Evolutionary conservation across 306 rosid genomes (phyloP).

Genomic region (Abrus pulchellus): DNA sequence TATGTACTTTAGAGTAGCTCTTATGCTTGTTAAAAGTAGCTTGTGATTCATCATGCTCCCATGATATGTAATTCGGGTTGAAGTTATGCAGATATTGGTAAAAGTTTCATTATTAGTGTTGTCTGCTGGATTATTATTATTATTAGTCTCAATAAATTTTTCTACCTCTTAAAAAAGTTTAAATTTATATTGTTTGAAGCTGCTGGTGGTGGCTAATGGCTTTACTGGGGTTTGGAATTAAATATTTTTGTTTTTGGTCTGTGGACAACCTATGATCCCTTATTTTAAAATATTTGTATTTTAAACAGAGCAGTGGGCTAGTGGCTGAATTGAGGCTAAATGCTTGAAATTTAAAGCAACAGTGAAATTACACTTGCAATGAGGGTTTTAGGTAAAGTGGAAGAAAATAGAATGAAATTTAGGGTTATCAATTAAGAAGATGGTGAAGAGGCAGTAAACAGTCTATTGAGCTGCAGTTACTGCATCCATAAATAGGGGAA

Average conservation of each 20-base stretch:
- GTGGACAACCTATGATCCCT: background rate
- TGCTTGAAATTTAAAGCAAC: background rate
- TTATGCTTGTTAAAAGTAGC: constrained; percentile 12
- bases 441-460: background rate
- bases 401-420: background rate
- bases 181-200: background rate
- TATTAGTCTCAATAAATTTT: constrained; percentile 1
- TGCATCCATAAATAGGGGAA: no score
- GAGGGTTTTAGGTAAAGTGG: background rate
- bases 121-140: background rate
- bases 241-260: background rate
- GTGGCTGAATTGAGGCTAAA: background rate
- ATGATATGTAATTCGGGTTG: background rate
- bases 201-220: background rate
- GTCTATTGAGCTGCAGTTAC: background rate
- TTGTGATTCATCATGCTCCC: background rate
- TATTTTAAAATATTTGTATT: background rate
- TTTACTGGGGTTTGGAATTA: constrained; percentile 6
- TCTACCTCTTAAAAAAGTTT: background rate
- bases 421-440: background rate
- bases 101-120: background rate
- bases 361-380: background rate
- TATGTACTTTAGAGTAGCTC: background rate
- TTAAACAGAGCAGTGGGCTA: background rate
- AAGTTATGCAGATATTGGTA: background rate